A percentile compares a stretch with the other conserved stretches of the same genome.
phyloP scores from a whole-genome alignment of 228 moss, liverwort and hornwort genomes.

The Sphagnum magellanicum region DNA sequence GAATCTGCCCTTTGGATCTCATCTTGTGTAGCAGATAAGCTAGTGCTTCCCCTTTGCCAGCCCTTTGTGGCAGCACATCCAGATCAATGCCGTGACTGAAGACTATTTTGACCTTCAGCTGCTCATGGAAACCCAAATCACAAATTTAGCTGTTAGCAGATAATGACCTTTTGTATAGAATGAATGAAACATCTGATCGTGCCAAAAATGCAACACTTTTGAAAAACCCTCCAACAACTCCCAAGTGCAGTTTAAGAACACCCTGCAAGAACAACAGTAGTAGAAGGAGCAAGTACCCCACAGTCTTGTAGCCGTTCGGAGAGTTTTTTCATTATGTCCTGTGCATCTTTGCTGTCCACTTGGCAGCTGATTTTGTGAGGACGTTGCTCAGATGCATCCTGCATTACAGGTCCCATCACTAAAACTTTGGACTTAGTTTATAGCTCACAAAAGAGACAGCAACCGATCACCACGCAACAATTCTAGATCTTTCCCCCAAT shows the following conservation, averaged over 20 bases:
- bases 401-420: neutral
- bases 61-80: slow-evolving; percentile 65
- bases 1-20: slow-evolving; percentile 43
- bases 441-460: too few species aligned
- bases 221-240: too few species aligned
- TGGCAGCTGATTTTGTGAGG: slow-evolving; percentile 75
- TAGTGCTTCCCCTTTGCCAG: slow-evolving; percentile 79
- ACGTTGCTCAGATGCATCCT: slow-evolving; percentile 62
- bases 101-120: slow-evolving; percentile 65
- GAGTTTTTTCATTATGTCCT: slow-evolving; percentile 27
- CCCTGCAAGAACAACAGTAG: neutral
- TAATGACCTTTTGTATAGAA: neutral
- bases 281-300: slow-evolving; percentile 26
- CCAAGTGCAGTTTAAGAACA: neutral
- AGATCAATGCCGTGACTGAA: slow-evolving; percentile 65
- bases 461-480: too few species aligned
- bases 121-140: slow-evolving; percentile 3
- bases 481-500: too few species aligned
- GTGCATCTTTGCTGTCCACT: slow-evolving; percentile 55
- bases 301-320: slow-evolving; percentile 36
- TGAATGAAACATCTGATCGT: neutral
- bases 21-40: slow-evolving; percentile 58
- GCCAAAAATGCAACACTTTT: too few species aligned
- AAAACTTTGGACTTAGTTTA: too few species aligned
- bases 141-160: neutral